Evolutionary conservation across 1,284 basidiomycete genomes (phyloP).

Genomic region (Phylloporus sp.): DNA sequence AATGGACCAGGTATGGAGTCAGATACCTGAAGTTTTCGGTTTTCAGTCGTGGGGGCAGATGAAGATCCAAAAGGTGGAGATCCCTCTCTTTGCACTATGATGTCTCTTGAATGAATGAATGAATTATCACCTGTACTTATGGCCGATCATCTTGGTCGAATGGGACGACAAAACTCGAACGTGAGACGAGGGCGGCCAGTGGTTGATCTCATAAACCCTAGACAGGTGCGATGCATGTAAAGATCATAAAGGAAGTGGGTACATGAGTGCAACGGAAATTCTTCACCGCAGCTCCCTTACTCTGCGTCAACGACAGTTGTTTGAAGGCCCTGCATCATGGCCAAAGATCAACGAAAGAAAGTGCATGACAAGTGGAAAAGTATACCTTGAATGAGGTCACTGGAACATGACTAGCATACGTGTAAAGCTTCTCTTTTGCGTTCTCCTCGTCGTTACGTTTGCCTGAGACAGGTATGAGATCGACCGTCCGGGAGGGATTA

Average conservation of each 20-base stretch:
- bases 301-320: slow-evolving; percentile 81
- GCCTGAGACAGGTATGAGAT: slow-evolving; percentile 16
- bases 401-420: slow-evolving; percentile 83
- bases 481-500: neutral
- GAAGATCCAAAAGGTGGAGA: too few relatives aligned
- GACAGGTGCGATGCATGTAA: slow-evolving; percentile 16
- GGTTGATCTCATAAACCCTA: neutral
- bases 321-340: slow-evolving; percentile 77
- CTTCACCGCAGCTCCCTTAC: slow-evolving; percentile 39
- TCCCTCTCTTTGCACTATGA: too few relatives aligned
- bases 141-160: too few relatives aligned
- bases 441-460: slow-evolving; percentile 80
- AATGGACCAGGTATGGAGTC: slow-evolving; percentile 15
- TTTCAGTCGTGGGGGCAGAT: slow-evolving; percentile 18
- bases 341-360: slow-evolving; percentile 8
- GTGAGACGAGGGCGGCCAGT: too few relatives aligned
- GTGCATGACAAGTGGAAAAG: slow-evolving; percentile 2
- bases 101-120: too few relatives aligned
- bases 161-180: too few relatives aligned
- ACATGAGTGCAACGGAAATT: slow-evolving; percentile 19
- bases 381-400: slow-evolving; percentile 86
- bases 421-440: slow-evolving; percentile 97
- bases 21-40: slow-evolving; percentile 15
- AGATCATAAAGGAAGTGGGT: slow-evolving; percentile 12
- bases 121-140: too few relatives aligned